Base-by-base conservation (phyloP, 192 early-diverging fungal species). In the Cladochytrium replicatum region DNA sequence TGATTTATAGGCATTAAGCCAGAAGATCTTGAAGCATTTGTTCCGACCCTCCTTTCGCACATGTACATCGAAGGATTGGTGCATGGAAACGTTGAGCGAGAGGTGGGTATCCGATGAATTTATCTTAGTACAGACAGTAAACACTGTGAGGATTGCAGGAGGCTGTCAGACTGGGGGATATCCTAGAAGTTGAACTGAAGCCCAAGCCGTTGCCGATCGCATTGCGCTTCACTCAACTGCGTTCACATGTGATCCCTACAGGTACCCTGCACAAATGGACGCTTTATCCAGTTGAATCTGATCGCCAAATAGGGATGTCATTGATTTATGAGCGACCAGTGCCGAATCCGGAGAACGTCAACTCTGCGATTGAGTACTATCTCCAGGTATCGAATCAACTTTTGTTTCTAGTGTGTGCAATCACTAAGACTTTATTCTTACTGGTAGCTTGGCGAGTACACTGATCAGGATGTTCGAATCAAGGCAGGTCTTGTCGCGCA, bases 321-420 rank as follows among this genome's bases (percentile, higher is more conserved):
- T 49, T 50, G 42, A 41, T 61, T 6, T 70, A 75, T 39, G 56
- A 69, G 34, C 70, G 62, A 15, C 48, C 69, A 19, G 82, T 87
- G 0, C 78, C 80, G 0, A 88, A 94, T 54, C 58, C 73, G 17
- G 70, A 83, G 37, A 87, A 98, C 59, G 61, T 90, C 30, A 95
- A 98, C 57, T 90, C 85, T 45, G 83, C 87, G 25, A 78, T 94
- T 28, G 89, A 92, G 41, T 77, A 88, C 63, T 86, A 83, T 49
- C 53, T 91, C 15, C 86, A 90, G 52, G 66, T 50, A n/a, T 37
- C 13, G 1, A 9, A 24, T 54, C 8, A 48, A 9, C 11, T 27
- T 55, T 46, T 51, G 0, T 52, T 37, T 51, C 1, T 1, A 51
- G 24, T 9, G 22, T 55, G 9, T n/a, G 25, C 43, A 32, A 22